A percentile compares a stretch with the other conserved stretches of the same genome.
phyloP scores from a whole-genome alignment of 495 filamentous ascomycete species.

The Penicillium bovifimosum region DNA sequence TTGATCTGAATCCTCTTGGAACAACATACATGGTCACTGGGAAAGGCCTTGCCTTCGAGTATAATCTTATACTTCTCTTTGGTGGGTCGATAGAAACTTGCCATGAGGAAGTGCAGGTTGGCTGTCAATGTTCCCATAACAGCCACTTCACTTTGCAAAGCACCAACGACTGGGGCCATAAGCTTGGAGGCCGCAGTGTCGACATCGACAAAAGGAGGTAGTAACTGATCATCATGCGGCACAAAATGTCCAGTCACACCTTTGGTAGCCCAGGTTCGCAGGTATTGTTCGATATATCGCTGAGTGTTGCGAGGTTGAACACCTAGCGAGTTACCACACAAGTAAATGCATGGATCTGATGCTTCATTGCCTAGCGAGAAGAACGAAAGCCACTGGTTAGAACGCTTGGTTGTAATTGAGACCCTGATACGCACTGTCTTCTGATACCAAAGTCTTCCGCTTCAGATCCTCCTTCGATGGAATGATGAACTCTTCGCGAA shows the following conservation, averaged over 20 bases:
- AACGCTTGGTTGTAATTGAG: not conserved
- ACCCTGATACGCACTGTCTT: conserved; percentile 25
- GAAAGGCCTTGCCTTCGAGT: conserved; percentile 89
- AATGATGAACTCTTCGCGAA: conserved; percentile 76
- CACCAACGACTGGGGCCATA: conserved; percentile 85
- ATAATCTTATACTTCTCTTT: conserved; percentile 80
- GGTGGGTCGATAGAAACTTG: conserved; percentile 81
- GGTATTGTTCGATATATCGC: conserved; percentile 67
- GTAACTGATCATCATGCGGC: conserved; percentile 64
- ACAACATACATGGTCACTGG: conserved; percentile 72
- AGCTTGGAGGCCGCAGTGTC: conserved; percentile 65
- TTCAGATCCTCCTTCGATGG: conserved; percentile 74
- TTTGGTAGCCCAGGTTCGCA: conserved; percentile 83
- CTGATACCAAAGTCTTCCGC: conserved; percentile 51
- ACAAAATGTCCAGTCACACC: conserved; percentile 94
- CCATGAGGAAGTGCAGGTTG: conserved; percentile 87
- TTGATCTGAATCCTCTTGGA: not conserved
- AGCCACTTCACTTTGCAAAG: conserved; percentile 70
- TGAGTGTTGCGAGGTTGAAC: conserved; percentile 73
- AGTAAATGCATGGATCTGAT: conserved; percentile 61
- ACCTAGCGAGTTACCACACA: conserved; percentile 96
- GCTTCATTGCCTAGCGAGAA: conserved; percentile 20
- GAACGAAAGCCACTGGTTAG: not conserved
- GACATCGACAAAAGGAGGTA: conserved; percentile 76
- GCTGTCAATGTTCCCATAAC: conserved; percentile 91